These are phyloP conservation scores for Phytophthora megakarya DNA, from an alignment of 352 stramenopile genomes.

Conservation along the genomic window DNA sequence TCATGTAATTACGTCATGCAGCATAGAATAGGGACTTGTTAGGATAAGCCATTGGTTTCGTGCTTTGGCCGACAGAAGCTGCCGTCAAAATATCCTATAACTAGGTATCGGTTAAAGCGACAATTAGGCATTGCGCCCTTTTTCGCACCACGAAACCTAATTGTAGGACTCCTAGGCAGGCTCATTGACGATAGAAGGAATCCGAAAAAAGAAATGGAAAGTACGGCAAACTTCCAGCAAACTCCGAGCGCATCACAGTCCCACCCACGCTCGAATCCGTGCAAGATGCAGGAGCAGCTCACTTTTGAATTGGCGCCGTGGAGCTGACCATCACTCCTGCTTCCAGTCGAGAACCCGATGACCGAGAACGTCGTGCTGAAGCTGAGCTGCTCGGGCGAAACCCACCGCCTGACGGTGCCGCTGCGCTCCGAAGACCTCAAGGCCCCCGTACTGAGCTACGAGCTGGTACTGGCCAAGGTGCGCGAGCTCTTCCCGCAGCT, in stretches of 20 bases:
- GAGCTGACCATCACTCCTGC: constrained; percentile 20
- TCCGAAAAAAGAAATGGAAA: too few species aligned
- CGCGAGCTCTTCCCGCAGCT: constrained; percentile 41
- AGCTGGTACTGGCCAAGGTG: constrained; percentile 47
- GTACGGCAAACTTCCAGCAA: constrained; percentile 3
- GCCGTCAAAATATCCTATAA: too few species aligned
- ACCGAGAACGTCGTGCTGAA: constrained; percentile 50
- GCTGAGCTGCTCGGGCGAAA: constrained; percentile 58
- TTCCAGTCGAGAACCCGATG: constrained; percentile 9
- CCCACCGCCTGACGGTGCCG: constrained; percentile 47
- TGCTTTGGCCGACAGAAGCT: too few species aligned
- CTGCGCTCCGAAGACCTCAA: constrained; percentile 19
- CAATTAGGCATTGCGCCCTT: too few species aligned
- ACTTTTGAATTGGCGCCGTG: constrained; percentile 30
- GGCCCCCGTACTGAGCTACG: constrained; percentile 42
- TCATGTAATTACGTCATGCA: too few species aligned
- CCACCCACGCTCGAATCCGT: constrained; percentile 20
- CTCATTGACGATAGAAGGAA: too few species aligned
- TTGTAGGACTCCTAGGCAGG: too few species aligned
- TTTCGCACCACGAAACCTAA: too few species aligned
- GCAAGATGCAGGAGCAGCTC: constrained; percentile 12
- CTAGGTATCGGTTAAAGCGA: too few species aligned
- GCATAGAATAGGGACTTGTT: too few species aligned
- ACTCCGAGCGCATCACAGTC: constrained; percentile 24
- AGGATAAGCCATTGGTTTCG: too few species aligned